Evolutionary conservation across 768 basidiomycete genomes (phyloP).

Genomic region (Galerina sulciceps): DNA sequence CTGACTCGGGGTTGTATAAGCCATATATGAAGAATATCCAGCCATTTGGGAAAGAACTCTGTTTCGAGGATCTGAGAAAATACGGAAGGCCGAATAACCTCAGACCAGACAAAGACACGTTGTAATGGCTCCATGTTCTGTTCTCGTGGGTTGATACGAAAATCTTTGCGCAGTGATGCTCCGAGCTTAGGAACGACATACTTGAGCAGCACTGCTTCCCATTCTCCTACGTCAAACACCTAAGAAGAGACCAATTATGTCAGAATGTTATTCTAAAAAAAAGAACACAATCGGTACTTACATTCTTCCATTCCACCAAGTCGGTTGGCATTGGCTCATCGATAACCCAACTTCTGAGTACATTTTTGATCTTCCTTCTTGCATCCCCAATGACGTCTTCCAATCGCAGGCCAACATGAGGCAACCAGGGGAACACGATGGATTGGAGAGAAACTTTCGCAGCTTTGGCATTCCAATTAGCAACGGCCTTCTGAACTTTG

Average conservation of each 20-base stretch:
- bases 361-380: slow-evolving; percentile 79
- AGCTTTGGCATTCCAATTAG: slow-evolving; percentile 78
- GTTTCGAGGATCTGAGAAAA: slow-evolving; percentile 84
- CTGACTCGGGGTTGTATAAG: slow-evolving; percentile 86
- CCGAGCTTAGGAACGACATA: slow-evolving; percentile 93
- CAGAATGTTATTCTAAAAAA: background rate
- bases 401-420: slow-evolving; percentile 79
- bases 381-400: slow-evolving; percentile 90
- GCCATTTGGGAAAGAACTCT: slow-evolving; percentile 98
- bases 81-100: slow-evolving; percentile 73
- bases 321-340: slow-evolving; percentile 79
- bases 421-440: slow-evolving; percentile 96
- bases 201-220: slow-evolving; percentile 91
- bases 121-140: slow-evolving; percentile 88
- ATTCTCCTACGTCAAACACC: slow-evolving; percentile 81
- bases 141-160: slow-evolving; percentile 87
- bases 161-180: slow-evolving; percentile 77
- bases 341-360: slow-evolving; percentile 76
- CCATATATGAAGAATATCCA: slow-evolving; percentile 91
- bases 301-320: slow-evolving; percentile 80
- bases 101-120: slow-evolving; percentile 77
- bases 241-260: slow-evolving; percentile 28
- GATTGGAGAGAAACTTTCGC: slow-evolving; percentile 66
- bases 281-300: slow-evolving; percentile 35
- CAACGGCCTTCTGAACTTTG: slow-evolving; percentile 83